Base-by-base conservation (phyloP, 169 alveolate species). In the Cyclospora cayetanensis region DNA sequence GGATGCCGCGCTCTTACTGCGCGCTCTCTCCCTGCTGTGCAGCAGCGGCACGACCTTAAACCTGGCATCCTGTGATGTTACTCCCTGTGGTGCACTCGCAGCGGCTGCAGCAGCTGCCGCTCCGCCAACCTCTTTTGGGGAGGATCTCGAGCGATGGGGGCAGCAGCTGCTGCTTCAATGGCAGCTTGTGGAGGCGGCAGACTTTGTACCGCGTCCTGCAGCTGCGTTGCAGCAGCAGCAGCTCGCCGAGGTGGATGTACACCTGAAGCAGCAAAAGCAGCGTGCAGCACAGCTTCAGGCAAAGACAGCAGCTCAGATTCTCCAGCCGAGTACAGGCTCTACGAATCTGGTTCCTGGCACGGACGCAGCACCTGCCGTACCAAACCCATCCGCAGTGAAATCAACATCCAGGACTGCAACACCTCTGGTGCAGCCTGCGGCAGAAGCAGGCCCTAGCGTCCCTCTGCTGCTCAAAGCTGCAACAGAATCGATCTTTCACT, bases 81-180 rank as follows among this genome's bases (percentile, higher is more conserved):
- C 18, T 20, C 77, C 77, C 20, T 46, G 60, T 46, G 60, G 60
- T 22, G 60, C 20, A 12, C 25, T 22, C 11, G 60, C 60, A 46
- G 77, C 77, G 3, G 77, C 77, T 34, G 77, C 77, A 4, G 77
- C 77, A 29, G 77, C 77, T 66, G 46, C 77, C 34, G 9, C 77
- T 27, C n/a, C 42, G 22, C 46, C 77, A 66, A 9, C 77, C 37
- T 20, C 41, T 27, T 66, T 66, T 34, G 77, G 77, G 77, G 42
- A 11, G 37, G 77, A 29, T 66, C 25, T 66, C 46, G 42, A 66
- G 77, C 41, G 35, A 42, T 66, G 77, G 77, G 77, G 77, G 7
- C 46, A 66, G 18, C 42, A 66, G 41, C 77, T n/a, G 4, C 77
- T 66, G 77, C 37, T 66, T 37, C 77, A 66, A 22, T 66, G 77